phyloP scores from a whole-genome alignment of 768 basidiomycete species.

The Dendrothele bispora region DNA sequence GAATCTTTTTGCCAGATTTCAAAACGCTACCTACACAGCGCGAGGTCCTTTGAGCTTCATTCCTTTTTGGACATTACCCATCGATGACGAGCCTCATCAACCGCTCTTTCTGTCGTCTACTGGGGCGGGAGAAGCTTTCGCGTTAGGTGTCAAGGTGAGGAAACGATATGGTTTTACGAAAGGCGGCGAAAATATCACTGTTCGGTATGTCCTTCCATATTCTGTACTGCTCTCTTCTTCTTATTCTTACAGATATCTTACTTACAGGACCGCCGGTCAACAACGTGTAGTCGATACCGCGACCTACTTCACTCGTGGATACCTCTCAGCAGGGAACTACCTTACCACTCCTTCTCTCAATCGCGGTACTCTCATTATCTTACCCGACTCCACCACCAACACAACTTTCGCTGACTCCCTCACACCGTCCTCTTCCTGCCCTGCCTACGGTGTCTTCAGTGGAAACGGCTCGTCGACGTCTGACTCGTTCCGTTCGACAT shows the following conservation, averaged over 20 bases:
- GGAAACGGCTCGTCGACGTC: constrained; percentile 27
- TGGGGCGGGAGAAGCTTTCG: constrained; percentile 39
- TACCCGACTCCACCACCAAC: constrained; percentile 40
- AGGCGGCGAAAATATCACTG: constrained; percentile 40
- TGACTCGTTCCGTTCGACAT: constrained; percentile 30
- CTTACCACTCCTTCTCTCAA: constrained; percentile 26
- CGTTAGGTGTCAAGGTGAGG: constrained; percentile 37
- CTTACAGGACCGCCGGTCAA: constrained; percentile 38
- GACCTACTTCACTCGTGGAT: constrained; percentile 37
- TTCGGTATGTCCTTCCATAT: constrained; percentile 33
- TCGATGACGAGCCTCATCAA: constrained; percentile 38
- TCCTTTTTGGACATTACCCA: constrained; percentile 38
- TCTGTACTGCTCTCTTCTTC: background rate
- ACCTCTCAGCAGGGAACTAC: constrained; percentile 43
- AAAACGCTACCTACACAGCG: constrained; percentile 38
- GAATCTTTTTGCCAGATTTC: constrained; percentile 35
- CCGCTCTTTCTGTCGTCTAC: constrained; percentile 38
- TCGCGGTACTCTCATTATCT: constrained; percentile 32
- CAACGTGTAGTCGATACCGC: constrained; percentile 44
- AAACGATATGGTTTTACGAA: constrained; percentile 38
- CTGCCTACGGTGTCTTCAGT: constrained; percentile 27
- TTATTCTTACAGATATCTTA: too few relatives aligned
- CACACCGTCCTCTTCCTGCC: constrained; percentile 40
- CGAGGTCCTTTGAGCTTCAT: constrained; percentile 38
- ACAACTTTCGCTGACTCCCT: constrained; percentile 41